Evolutionary conservation across 495 filamentous ascomycete species (phyloP), one percentile per base, ranked within the genome.

Genomic region (Aspergillus panamensis): DNA sequence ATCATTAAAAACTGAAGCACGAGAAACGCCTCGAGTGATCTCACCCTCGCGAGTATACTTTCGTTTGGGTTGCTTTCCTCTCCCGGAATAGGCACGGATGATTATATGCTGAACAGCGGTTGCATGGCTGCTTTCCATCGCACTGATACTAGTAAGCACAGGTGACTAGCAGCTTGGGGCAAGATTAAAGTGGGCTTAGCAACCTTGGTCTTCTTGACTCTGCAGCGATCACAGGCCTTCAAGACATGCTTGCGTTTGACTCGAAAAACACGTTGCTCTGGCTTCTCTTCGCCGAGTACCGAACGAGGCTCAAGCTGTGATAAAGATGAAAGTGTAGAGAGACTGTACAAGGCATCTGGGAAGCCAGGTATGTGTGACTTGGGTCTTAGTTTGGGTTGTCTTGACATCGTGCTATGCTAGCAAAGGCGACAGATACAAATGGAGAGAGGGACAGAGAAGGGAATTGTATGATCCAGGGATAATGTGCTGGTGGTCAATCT

Each of bases 201-300:
- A 47, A 77, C 76, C 66, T 79, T 79, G 35, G 76, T 76, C 64
- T 79, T 79, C 58, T 79, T 79, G 20, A 79, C 73, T 55, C 76
- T 68, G 59, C 76, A 79, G 9, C 75, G 74, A 68, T 79, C 76
- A 53, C 76, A 79, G 1, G 76, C 76, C 48, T 77, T 79, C 10
- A 77, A 56, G 17, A 79, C 76, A 69, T 79, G 76, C 59, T 79
- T 79, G 35, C 76, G 70, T 57, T 79, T 79, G 45, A 77, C 75
- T n/a, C 76, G 74, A 55, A 77, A 79, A 16, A 79, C 71, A 13
- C 74, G 74, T 42, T 75, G 75, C 40, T 77, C 69, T 10, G 67
- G 68, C 59, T 76, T 79, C 45, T 77, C 75, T 19, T 77, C 72
- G 3, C 57, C 60, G 31, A 66, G 48, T 35, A 65, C 56, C 13